Evolutionary conservation across 2,329 filamentous ascomycete genomes (phyloP), one percentile per base, ranked within the genome.

Genomic region (Teratosphaeriaceae sp.): DNA sequence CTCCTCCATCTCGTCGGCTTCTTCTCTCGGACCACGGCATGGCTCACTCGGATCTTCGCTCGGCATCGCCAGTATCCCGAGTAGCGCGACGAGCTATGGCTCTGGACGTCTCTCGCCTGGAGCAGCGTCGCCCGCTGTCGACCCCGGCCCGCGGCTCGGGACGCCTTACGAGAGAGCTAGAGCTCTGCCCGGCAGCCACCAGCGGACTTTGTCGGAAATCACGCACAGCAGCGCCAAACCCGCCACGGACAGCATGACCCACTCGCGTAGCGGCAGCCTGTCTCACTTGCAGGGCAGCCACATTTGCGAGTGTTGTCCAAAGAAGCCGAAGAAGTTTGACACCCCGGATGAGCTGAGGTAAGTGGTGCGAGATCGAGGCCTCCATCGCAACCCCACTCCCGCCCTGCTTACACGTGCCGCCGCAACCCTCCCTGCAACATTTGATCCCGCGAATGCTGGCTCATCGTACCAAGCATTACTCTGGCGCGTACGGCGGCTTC

Each of bases 281-380:
- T 67, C 69, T 12, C 76, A 78, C 43, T 65, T 79, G 35, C 71
- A 75, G 38, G 78, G 78, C 16, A 62, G 77, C 23, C 82, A 74
- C 56, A 81, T 95, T 67, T 97, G 89, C 67, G 88, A 95, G 58
- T 97, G 90, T 64, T 97, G 89, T 66, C 89, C 88, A 0, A 96
- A 96, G 67, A 96, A 96, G 67, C 89, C 89, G 1, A 95, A 94
- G 66, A 94, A 94, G 60, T 96, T 96, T 58, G 87, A 94, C 54
- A 86, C 80, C 3, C 74, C 80, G 49, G 84, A 90, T 50, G 87
- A 95, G 53, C 71, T 97, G 43, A 80, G 80, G 89, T 95, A 79
- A 68, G 81, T 42, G n/a, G n/a, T n/a, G n/a, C n/a, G n/a, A n/a
- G n/a, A n/a, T n/a, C n/a, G n/a, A n/a, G n/a, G n/a, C n/a, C n/a